Conservation (phyloP, 140 eudicot genomes). For the Oenanthe javanica region DNA sequence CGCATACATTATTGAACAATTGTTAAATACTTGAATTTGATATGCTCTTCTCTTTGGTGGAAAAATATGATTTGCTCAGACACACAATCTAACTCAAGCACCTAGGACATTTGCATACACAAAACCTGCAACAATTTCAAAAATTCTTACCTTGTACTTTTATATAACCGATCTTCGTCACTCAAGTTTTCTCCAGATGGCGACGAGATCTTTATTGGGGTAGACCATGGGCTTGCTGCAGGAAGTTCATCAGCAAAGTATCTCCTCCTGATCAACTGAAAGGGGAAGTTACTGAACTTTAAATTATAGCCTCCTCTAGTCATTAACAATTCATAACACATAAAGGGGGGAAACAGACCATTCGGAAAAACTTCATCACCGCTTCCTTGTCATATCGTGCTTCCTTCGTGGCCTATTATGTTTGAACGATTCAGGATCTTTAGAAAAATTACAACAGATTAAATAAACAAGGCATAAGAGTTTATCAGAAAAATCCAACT, state of each 20-base stretch:
- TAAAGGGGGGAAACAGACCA: slow-evolving; percentile 38
- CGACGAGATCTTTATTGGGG: slow-evolving; percentile 37
- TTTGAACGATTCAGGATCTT: slow-evolving; percentile 4
- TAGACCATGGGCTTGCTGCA: slow-evolving; percentile 68
- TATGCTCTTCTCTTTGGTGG: background rate
- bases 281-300: background rate
- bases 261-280: slow-evolving; percentile 95
- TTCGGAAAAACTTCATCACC: slow-evolving; percentile 72
- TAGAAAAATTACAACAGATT: background rate
- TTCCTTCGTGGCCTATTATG: slow-evolving; percentile 82
- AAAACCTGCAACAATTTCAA: background rate
- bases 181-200: slow-evolving; percentile 45
- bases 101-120: background rate
- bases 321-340: background rate
- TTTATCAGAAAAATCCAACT: background rate
- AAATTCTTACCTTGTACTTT: slow-evolving; percentile 40
- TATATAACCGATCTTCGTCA: slow-evolving; percentile 59
- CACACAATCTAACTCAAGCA: background rate
- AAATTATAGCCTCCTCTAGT: slow-evolving; percentile 5
- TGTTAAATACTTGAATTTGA: background rate
- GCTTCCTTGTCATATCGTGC: slow-evolving; percentile 97
- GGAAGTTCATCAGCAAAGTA: slow-evolving; percentile 91
- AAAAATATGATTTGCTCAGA: background rate
- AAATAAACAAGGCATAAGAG: background rate
- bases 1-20: background rate